phyloP scores from a whole-genome alignment of 352 stramenopile genomes.

The Halophytophthora polymorphica region DNA sequence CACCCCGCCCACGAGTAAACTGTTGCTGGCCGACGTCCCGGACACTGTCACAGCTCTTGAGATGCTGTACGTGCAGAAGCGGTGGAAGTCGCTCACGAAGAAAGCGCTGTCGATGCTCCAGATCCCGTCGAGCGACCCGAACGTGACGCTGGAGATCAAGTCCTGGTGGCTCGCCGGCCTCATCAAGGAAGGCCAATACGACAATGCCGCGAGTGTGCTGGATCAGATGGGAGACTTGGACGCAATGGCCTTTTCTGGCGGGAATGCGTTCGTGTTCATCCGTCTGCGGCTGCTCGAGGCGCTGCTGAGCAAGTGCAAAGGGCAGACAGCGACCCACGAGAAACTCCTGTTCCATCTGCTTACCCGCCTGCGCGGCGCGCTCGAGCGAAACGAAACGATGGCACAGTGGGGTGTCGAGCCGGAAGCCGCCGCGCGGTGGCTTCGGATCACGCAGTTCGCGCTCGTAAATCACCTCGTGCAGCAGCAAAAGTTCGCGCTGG shows the following conservation, averaged over 20 bases:
- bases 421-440: conserved; percentile 36
- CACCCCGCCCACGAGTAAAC: conserved; percentile 32
- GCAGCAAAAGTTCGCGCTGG: conserved; percentile 72
- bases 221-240: conserved; percentile 73
- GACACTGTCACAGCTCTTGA: conserved; percentile 55
- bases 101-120: conserved; percentile 75
- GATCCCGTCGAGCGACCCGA: conserved; percentile 42
- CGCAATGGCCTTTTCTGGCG: conserved; percentile 22
- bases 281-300: conserved; percentile 63
- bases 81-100: conserved; percentile 72
- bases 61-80: conserved; percentile 57
- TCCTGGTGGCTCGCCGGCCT: conserved; percentile 79
- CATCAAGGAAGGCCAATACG: conserved; percentile 77
- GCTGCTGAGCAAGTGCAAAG: conserved; percentile 70
- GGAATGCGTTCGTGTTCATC: conserved; percentile 45
- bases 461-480: conserved; percentile 66
- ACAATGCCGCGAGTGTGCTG: conserved; percentile 67
- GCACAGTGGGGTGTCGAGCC: conserved; percentile 32
- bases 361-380: conserved; percentile 27
- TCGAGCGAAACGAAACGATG: conserved; percentile 26
- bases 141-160: conserved; percentile 63
- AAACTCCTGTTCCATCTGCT: conserved; percentile 67
- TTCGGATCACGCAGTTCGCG: conserved; percentile 61
- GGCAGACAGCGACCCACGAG: conserved; percentile 48
- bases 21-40: conserved; percentile 57